Evolutionary conservation across 2,329 filamentous ascomycete genomes (phyloP).

Genomic region (Paraphaeosphaeria sporulosa): DNA sequence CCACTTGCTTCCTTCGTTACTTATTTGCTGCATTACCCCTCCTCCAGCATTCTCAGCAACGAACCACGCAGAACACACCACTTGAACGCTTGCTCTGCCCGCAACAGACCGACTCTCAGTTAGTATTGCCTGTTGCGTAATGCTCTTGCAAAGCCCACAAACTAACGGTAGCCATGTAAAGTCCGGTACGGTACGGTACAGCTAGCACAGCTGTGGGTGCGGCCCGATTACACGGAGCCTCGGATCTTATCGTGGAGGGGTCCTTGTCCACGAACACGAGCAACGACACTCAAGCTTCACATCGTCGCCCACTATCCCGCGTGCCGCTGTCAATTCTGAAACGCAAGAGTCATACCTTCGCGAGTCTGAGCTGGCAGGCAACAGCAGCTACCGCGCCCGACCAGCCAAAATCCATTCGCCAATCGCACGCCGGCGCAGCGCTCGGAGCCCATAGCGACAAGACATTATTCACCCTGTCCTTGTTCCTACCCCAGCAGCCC

Average conservation of each 20-base stretch:
- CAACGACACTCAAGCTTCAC: slow-evolving; percentile 4
- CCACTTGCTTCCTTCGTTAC: slow-evolving; percentile 35
- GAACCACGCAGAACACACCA: slow-evolving; percentile 11
- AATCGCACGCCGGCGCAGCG: slow-evolving; percentile 38
- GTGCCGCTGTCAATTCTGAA: slow-evolving; percentile 2
- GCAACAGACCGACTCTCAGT: background rate
- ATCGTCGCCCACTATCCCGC: slow-evolving; percentile 15
- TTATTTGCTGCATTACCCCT: slow-evolving; percentile 46
- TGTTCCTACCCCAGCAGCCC: slow-evolving; percentile 35
- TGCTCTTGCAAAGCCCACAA: background rate
- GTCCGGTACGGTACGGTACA: slow-evolving; percentile 7
- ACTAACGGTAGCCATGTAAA: background rate
- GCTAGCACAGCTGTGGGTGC: slow-evolving; percentile 11
- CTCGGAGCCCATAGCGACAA: slow-evolving; percentile 31
- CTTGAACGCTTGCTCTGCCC: background rate
- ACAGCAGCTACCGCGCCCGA: slow-evolving; percentile 29
- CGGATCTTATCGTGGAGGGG: slow-evolving; percentile 44
- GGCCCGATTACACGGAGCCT: slow-evolving; percentile 29
- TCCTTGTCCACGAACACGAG: slow-evolving; percentile 15
- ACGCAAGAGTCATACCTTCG: slow-evolving; percentile 20
- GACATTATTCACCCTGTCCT: slow-evolving; percentile 39
- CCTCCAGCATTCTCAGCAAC: slow-evolving; percentile 23
- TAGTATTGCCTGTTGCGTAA: background rate
- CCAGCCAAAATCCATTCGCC: slow-evolving; percentile 30
- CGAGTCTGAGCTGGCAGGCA: slow-evolving; percentile 41